Evolutionary conservation across 2,329 filamentous ascomycete genomes (phyloP).

Genomic region (Fusarium globosum): DNA sequence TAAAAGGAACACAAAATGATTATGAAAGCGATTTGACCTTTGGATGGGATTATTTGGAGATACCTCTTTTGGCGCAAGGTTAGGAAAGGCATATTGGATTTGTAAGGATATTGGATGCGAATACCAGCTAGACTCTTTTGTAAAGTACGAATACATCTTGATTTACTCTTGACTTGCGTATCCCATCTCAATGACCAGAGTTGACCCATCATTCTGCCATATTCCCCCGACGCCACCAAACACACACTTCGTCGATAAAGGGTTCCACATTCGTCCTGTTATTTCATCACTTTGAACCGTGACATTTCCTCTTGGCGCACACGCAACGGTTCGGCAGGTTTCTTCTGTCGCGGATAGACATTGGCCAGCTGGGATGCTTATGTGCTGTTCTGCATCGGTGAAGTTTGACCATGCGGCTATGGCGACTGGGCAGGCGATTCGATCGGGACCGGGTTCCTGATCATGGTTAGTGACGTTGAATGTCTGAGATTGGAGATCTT

Average conservation of each 20-base stretch:
- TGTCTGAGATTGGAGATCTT: neutral
- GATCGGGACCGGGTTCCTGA: conserved; percentile 31
- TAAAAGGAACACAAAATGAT: conserved; percentile 21
- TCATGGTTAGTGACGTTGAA: neutral
- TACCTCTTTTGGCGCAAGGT: conserved; percentile 34
- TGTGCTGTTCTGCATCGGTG: neutral
- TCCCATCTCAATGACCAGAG: conserved; percentile 34
- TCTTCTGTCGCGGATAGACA: conserved; percentile 23
- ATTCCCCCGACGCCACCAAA: conserved; percentile 37
- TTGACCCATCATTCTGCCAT: conserved; percentile 30
- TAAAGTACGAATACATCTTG: conserved; percentile 6
- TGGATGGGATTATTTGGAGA: conserved; percentile 15
- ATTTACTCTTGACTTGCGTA: conserved; percentile 3
- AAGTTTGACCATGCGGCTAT: conserved; percentile 30
- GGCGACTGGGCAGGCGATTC: conserved; percentile 31
- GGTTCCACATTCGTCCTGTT: conserved; percentile 41
- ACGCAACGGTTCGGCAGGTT: conserved; percentile 29
- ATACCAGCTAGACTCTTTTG: conserved; percentile 8
- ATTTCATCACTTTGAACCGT: conserved; percentile 12
- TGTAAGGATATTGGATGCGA: neutral
- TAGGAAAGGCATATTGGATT: conserved; percentile 2
- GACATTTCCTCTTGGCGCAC: conserved; percentile 20
- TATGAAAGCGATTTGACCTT: conserved; percentile 33
- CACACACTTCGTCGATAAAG: conserved; percentile 35
- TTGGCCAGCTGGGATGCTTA: conserved; percentile 17